A percentile compares a stretch with the other conserved stretches of the same genome.
phyloP scores from a whole-genome alignment of 257 asterid species.

The Solanum bulbocastanum region DNA sequence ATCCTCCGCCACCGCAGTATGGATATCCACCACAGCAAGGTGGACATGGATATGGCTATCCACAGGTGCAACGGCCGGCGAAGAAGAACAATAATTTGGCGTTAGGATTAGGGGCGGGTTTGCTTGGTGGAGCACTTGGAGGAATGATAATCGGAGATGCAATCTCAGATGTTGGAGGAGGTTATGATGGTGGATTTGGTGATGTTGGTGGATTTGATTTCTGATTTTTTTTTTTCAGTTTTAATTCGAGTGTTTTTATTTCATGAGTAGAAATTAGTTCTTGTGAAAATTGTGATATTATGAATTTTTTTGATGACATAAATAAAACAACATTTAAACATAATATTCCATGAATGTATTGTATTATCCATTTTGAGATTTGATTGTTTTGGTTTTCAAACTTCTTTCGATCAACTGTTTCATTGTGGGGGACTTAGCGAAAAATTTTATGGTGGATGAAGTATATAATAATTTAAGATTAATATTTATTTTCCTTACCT shows the following conservation, averaged over 20 bases:
- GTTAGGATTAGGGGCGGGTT: constrained; percentile 74
- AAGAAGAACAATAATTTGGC: constrained; percentile 46
- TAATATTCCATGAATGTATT: no score
- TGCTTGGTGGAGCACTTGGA: constrained; percentile 74
- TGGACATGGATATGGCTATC: constrained; percentile 57
- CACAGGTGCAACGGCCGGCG: constrained; percentile 33
- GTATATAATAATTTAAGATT: no score
- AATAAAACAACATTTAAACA: background rate
- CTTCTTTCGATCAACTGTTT: no score
- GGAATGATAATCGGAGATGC: constrained; percentile 64
- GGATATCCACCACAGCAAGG: constrained; percentile 16
- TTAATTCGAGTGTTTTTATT: background rate
- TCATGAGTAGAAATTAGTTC: background rate
- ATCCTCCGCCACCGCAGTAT: constrained; percentile 11
- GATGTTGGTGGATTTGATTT: constrained; percentile 41
- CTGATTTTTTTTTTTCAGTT: background rate
- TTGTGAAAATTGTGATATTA: background rate
- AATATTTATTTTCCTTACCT: no score
- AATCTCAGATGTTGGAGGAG: constrained; percentile 43
- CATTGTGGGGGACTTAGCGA: no score
- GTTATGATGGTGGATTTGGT: constrained; percentile 31
- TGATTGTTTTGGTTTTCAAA: no score
- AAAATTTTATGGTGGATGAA: no score
- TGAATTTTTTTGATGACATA: background rate
- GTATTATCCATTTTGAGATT: no score